Percentiles rank a stretch among this genome's conserved stretches.
Evolutionary conservation across 345 rosid species (phyloP).

Genomic region (Gossypium ekmanianum): DNA sequence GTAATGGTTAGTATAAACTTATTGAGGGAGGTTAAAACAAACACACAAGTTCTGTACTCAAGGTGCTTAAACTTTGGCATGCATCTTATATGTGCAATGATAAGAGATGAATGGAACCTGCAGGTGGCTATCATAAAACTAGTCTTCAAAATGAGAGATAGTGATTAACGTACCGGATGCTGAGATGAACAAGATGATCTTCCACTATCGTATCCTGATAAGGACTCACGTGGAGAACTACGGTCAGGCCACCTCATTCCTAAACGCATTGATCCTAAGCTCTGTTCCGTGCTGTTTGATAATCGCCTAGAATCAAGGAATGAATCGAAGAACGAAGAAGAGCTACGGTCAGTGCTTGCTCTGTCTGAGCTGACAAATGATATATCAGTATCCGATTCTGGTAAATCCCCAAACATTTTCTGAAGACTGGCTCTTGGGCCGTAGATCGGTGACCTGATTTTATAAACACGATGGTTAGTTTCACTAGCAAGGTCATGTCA

Average conservation of each 20-base stretch:
- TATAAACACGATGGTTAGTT: constrained; percentile 9
- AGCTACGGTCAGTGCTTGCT: constrained; percentile 56
- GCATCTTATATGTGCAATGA: neutral
- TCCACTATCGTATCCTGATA: constrained; percentile 42
- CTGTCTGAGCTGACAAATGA: constrained; percentile 81
- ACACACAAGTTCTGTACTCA: neutral
- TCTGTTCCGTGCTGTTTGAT: constrained; percentile 57
- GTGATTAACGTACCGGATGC: constrained; percentile 38
- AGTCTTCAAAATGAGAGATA: neutral
- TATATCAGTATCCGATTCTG: constrained; percentile 66
- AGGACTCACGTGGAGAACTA: constrained; percentile 42
- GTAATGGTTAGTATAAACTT: constrained; percentile 3
- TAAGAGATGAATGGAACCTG: neutral
- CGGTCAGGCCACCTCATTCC: constrained; percentile 43
- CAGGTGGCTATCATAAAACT: neutral
- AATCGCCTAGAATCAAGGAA: constrained; percentile 40
- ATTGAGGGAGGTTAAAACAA: too few species aligned
- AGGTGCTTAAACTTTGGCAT: neutral
- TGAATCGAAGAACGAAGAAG: constrained; percentile 43
- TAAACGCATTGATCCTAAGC: constrained; percentile 53
- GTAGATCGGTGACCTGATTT: constrained; percentile 52
- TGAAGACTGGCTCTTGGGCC: constrained; percentile 30
- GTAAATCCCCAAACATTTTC: constrained; percentile 39
- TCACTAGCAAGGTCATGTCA: neutral
- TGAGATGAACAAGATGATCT: constrained; percentile 50